Evolutionary conservation across 2,329 filamentous ascomycete species (phyloP).

Genomic region (Hypoxylon sp.): DNA sequence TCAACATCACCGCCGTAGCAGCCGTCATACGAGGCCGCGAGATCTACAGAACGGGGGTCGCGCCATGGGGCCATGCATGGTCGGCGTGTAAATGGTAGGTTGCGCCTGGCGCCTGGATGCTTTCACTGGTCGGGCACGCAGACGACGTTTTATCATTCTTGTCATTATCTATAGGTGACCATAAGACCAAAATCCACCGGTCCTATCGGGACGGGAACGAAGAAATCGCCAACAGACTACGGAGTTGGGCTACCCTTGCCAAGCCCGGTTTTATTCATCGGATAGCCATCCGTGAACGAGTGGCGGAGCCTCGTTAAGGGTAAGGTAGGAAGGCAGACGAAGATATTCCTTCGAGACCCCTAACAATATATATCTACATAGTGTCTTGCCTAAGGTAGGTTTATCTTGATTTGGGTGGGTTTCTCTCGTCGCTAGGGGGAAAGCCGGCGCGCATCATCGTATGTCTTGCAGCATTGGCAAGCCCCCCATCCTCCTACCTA

Average conservation of each 20-base stretch:
- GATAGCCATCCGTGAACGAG: not conserved
- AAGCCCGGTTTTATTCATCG: not conserved
- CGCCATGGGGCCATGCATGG: slow-evolving; percentile 38
- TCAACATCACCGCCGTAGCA: slow-evolving; percentile 33
- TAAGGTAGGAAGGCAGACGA: not conserved
- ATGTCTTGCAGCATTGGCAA: slow-evolving; percentile 43
- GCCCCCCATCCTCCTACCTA: slow-evolving; percentile 21
- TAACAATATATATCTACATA: slow-evolving; percentile 25
- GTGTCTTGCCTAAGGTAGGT: slow-evolving; percentile 9
- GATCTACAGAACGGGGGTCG: slow-evolving; percentile 38
- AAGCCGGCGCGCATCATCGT: slow-evolving; percentile 43
- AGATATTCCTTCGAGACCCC: slow-evolving; percentile 17
- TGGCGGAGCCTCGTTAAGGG: not conserved
- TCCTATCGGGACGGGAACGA: slow-evolving; percentile 24
- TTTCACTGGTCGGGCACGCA: slow-evolving; percentile 31
- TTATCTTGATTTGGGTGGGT: slow-evolving; percentile 38
- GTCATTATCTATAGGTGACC: no score
- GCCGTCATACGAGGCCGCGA: slow-evolving; percentile 22
- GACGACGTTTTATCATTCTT: slow-evolving; percentile 37
- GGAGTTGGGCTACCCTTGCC: not conserved
- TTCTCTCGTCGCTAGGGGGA: slow-evolving; percentile 39
- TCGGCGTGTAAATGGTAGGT: slow-evolving; percentile 42
- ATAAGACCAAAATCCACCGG: no score
- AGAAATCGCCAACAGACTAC: not conserved
- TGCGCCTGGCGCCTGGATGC: slow-evolving; percentile 27